These are phyloP conservation scores for Trichoderma citrinoviride DNA, from an alignment of 2,329 filamentous ascomycete genomes.

Conservation along the genomic window DNA sequence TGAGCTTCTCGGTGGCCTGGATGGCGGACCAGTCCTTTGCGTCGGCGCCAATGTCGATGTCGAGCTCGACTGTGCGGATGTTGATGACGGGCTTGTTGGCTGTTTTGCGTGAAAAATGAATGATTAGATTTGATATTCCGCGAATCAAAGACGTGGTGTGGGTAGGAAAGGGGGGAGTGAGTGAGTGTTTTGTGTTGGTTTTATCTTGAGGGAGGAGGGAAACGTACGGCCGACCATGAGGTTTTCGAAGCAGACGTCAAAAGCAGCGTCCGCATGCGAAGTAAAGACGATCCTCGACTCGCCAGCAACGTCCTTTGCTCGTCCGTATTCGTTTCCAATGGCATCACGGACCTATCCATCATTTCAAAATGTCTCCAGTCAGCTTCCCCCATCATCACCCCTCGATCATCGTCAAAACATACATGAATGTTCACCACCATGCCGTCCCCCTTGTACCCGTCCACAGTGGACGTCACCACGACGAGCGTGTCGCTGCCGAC, in stretches of 20 bases:
- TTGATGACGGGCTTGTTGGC: conserved; percentile 46
- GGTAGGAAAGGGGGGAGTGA: no score
- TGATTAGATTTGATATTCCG: no score
- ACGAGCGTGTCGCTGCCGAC: conserved; percentile 89
- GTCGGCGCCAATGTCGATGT: conserved; percentile 94
- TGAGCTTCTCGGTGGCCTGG: conserved; percentile 94
- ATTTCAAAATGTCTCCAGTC: background rate
- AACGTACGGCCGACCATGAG: conserved; percentile 66
- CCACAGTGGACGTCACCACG: conserved; percentile 86
- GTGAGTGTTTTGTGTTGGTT: no score
- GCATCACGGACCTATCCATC: conserved; percentile 79
- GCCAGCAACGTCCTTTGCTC: conserved; percentile 85
- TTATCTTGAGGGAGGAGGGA: background rate
- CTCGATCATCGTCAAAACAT: conserved; percentile 13
- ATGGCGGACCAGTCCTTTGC: conserved; percentile 98
- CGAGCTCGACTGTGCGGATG: conserved; percentile 77
- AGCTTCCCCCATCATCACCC: background rate
- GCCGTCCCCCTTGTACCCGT: conserved; percentile 85
- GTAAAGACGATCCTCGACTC: conserved; percentile 94
- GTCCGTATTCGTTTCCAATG: conserved; percentile 92
- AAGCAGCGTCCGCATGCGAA: conserved; percentile 83
- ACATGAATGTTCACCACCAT: conserved; percentile 94
- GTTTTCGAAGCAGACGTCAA: conserved; percentile 97
- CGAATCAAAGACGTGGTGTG: no score
- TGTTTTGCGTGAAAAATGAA: conserved; percentile 13